Evolutionary conservation across 108 stramenopile genomes (phyloP).

Genomic region (Cyclotella sp.): DNA sequence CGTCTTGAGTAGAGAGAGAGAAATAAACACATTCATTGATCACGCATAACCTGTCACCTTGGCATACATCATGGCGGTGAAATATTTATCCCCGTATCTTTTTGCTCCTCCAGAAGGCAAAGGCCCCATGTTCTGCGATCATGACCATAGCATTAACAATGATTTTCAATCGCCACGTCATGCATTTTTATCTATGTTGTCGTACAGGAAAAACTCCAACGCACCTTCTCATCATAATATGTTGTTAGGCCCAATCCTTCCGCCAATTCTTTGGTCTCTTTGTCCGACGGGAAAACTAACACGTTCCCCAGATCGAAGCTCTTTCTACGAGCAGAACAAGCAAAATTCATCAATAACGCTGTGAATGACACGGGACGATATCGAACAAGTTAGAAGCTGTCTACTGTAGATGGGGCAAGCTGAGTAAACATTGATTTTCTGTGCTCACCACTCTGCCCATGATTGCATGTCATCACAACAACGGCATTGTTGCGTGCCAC

Average conservation of each 20-base stretch:
- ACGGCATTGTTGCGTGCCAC: slow-evolving; percentile 60
- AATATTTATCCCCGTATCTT: slow-evolving; percentile 77
- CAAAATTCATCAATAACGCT: slow-evolving; percentile 63
- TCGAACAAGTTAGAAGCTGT: neutral
- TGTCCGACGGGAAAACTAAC: slow-evolving; percentile 83
- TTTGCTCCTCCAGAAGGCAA: slow-evolving; percentile 65
- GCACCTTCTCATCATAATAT: slow-evolving; percentile 79
- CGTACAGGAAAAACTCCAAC: slow-evolving; percentile 11
- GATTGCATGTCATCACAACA: slow-evolving; percentile 56
- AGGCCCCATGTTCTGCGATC: slow-evolving; percentile 57
- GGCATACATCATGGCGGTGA: slow-evolving; percentile 89
- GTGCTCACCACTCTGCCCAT: slow-evolving; percentile 45
- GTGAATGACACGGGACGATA: neutral
- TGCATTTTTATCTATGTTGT: neutral
- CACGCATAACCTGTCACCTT: slow-evolving; percentile 53
- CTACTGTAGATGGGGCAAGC: neutral
- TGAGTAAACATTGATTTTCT: neutral
- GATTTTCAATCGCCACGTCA: neutral
- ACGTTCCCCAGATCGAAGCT: slow-evolving; percentile 63
- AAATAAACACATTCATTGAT: neutral
- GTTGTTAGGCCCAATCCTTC: slow-evolving; percentile 72
- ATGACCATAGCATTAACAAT: neutral
- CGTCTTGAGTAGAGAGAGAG: neutral
- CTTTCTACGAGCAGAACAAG: slow-evolving; percentile 53
- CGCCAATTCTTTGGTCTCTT: slow-evolving; percentile 73